These are phyloP conservation scores for Musa balbisiana DNA, from an alignment of 202 grass and related monocot genomes.

Conservation along the genomic window DNA sequence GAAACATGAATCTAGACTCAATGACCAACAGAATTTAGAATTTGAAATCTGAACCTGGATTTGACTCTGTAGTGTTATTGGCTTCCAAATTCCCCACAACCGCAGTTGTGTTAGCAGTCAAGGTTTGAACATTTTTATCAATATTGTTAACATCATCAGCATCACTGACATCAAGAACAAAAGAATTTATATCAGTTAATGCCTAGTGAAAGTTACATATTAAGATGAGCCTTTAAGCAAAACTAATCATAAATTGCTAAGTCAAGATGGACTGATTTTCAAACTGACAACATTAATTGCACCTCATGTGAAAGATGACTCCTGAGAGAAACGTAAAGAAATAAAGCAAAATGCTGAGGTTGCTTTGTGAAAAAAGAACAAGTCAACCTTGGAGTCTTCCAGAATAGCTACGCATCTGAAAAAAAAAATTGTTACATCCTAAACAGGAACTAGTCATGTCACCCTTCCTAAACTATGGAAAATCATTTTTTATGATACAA, in stretches of 20 bases:
- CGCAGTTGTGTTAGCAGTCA: not conserved
- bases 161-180: not conserved
- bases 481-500: not conserved
- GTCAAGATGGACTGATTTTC: not conserved
- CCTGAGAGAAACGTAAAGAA: not conserved
- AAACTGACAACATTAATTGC: not conserved
- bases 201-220: not conserved
- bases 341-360: not conserved
- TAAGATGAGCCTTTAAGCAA: not conserved
- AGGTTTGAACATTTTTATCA: not conserved
- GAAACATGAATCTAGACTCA: not conserved
- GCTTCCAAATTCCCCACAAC: not conserved
- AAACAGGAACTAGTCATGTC: not conserved
- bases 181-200: not conserved
- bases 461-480: not conserved
- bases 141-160: not conserved
- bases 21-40: not conserved
- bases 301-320: not conserved
- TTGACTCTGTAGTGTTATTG: not conserved
- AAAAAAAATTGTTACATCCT: too few relatives aligned
- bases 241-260: not conserved
- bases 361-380: not conserved
- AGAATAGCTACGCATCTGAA: too few relatives aligned
- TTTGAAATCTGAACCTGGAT: slow-evolving; percentile 1
- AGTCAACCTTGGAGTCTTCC: not conserved